Evolutionary conservation across 331 rosid species (phyloP).

Genomic region (Acacia concinna): DNA sequence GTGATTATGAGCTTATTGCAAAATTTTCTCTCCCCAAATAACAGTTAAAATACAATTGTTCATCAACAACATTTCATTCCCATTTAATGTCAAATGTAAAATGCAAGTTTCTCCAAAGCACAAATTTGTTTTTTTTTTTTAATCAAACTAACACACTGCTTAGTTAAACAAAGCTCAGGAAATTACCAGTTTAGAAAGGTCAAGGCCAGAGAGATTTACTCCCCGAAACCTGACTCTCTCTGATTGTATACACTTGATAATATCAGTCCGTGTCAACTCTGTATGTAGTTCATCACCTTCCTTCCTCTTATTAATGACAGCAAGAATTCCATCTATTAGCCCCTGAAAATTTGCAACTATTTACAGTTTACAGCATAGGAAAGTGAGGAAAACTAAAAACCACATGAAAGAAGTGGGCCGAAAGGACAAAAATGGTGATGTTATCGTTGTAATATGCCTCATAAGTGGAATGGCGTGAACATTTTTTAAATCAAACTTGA

Average conservation of each 20-base stretch:
- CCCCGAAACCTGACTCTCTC: slow-evolving; percentile 86
- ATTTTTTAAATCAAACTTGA: neutral
- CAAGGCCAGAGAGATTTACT: slow-evolving; percentile 90
- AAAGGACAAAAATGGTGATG: neutral
- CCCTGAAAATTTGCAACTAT: slow-evolving; percentile 55
- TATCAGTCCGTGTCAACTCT: slow-evolving; percentile 81
- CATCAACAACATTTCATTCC: neutral
- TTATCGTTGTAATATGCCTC: neutral
- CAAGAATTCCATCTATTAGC: slow-evolving; percentile 67
- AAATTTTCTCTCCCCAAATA: slow-evolving; percentile 1
- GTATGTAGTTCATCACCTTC: slow-evolving; percentile 63
- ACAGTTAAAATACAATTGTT: slow-evolving; percentile 1
- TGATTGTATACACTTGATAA: slow-evolving; percentile 90
- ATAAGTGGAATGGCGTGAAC: neutral
- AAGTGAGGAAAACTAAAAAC: neutral
- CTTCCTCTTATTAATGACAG: slow-evolving; percentile 52
- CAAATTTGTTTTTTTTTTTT: neutral
- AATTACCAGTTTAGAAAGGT: slow-evolving; percentile 89
- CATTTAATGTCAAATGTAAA: neutral
- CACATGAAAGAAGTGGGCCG: neutral
- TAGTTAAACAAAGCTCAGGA: slow-evolving; percentile 1
- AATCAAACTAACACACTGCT: neutral
- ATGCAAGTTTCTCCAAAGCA: slow-evolving; percentile 9
- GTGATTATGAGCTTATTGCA: neutral
- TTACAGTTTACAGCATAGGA: neutral